Conservation (phyloP, 2,329 filamentous ascomycete genomes). For the Aspergillus viridinutans region DNA sequence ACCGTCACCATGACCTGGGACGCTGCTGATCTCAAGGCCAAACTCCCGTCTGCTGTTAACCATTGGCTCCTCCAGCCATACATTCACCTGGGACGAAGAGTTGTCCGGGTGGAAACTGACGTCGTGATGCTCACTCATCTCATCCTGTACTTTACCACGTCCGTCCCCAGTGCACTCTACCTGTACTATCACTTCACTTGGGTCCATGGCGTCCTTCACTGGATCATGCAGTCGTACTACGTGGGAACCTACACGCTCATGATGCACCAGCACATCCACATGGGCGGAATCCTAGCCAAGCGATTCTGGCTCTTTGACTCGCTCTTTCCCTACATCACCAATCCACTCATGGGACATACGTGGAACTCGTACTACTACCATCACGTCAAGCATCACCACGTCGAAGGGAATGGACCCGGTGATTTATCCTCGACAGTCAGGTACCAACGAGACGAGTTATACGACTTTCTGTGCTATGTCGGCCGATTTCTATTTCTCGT, state of each 20-base stretch:
- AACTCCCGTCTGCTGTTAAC: slow-evolving; percentile 38
- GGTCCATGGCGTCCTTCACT: slow-evolving; percentile 63
- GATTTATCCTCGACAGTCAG: slow-evolving; percentile 73
- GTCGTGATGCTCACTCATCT: slow-evolving; percentile 76
- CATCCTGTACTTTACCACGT: slow-evolving; percentile 65
- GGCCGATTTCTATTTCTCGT: slow-evolving; percentile 68
- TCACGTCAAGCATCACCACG: slow-evolving; percentile 81
- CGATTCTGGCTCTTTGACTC: slow-evolving; percentile 55
- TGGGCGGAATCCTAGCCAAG: slow-evolving; percentile 62
- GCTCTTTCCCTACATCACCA: slow-evolving; percentile 67
- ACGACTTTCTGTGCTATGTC: slow-evolving; percentile 67
- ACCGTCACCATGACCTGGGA: slow-evolving; percentile 54
- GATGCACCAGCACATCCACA: slow-evolving; percentile 82
- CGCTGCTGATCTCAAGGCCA: slow-evolving; percentile 39
- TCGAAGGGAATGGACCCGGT: slow-evolving; percentile 73
- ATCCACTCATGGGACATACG: slow-evolving; percentile 76
- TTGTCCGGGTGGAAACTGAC: slow-evolving; percentile 65
- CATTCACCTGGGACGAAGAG: slow-evolving; percentile 49
- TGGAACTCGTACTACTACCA: slow-evolving; percentile 85
- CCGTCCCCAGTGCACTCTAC: slow-evolving; percentile 63
- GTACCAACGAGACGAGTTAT: slow-evolving; percentile 66
- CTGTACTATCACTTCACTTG: slow-evolving; percentile 65
- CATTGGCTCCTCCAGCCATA: slow-evolving; percentile 57
- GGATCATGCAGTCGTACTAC: slow-evolving; percentile 63
- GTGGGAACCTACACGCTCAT: slow-evolving; percentile 72